phyloP scores from a whole-genome alignment of 1,284 basidiomycete species.

The Pascua guehoae region DNA sequence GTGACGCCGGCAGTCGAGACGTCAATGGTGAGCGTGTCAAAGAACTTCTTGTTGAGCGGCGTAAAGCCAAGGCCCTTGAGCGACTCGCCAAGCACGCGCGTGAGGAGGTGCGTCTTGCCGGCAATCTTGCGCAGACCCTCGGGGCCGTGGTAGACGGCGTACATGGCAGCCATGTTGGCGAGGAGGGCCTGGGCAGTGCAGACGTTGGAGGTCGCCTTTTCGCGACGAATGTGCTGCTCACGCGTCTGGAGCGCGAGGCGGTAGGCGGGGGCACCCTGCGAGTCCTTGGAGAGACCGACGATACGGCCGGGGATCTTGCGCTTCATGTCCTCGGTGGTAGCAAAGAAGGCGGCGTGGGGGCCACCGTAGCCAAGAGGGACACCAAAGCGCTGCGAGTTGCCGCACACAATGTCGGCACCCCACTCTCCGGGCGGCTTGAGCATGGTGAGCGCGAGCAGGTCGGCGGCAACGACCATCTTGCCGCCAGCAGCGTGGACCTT shows the following conservation, averaged over 20 bases:
- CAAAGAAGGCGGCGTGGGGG: slow-evolving; percentile 93
- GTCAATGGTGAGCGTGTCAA: slow-evolving; percentile 91
- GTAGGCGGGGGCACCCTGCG: slow-evolving; percentile 80
- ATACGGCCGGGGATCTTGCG: slow-evolving; percentile 95
- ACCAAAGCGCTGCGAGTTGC: slow-evolving; percentile 89
- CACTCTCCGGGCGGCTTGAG: slow-evolving; percentile 96
- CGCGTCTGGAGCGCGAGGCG: slow-evolving; percentile 91
- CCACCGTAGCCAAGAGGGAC: slow-evolving; percentile 87
- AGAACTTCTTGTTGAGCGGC: slow-evolving; percentile 63
- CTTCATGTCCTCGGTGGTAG: slow-evolving; percentile 87
- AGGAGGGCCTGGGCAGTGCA: slow-evolving; percentile 87
- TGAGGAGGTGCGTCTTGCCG: slow-evolving; percentile 82
- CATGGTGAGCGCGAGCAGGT: slow-evolving; percentile 87
- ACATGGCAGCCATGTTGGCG: slow-evolving; percentile 97
- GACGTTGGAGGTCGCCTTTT: slow-evolving; percentile 92
- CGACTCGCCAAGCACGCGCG: slow-evolving; percentile 69
- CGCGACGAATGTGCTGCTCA: slow-evolving; percentile 93
- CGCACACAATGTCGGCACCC: slow-evolving; percentile 94
- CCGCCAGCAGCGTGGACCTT: slow-evolving; percentile 72
- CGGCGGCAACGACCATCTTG: slow-evolving; percentile 81
- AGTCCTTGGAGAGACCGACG: slow-evolving; percentile 85
- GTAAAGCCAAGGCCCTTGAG: slow-evolving; percentile 71
- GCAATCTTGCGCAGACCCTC: slow-evolving; percentile 81
- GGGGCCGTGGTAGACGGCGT: slow-evolving; percentile 94
- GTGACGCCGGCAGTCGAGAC: slow-evolving; percentile 56